A percentile compares a stretch with the other conserved stretches of the same genome.
Conservation (phyloP, 257 asterid genomes). For the Rhazya stricta region DNA sequence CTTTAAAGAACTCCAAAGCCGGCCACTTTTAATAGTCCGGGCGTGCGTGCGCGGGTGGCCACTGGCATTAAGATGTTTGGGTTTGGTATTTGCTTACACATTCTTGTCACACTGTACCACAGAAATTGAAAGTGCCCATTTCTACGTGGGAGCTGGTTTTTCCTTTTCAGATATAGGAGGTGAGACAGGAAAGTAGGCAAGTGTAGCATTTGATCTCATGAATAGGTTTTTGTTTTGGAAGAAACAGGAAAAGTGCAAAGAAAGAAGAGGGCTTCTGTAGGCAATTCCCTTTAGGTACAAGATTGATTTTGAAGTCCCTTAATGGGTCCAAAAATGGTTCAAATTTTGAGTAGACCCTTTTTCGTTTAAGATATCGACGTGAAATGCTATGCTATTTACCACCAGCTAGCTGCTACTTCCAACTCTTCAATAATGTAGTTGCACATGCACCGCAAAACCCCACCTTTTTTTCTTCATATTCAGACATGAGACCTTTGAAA, state of each 20-base stretch:
- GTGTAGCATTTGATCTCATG: neutral
- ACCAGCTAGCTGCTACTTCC: slow-evolving; percentile 2
- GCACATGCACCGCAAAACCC: slow-evolving; percentile 17
- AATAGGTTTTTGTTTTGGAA: too few species aligned
- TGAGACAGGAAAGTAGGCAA: neutral
- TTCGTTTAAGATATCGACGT: slow-evolving; percentile 1
- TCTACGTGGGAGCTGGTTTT: neutral
- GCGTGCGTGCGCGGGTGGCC: neutral
- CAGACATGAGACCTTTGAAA: slow-evolving; percentile 4
- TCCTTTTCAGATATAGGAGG: neutral
- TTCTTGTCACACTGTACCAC: neutral
- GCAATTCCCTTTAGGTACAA: neutral
- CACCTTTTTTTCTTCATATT: neutral
- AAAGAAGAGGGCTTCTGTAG: neutral
- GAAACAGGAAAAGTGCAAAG: neutral
- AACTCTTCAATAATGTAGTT: neutral
- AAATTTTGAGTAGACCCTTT: neutral
- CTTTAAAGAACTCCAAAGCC: too few species aligned
- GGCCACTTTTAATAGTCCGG: neutral
- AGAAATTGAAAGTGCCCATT: neutral
- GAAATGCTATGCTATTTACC: slow-evolving; percentile 7
- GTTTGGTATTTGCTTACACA: neutral
- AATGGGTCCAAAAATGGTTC: slow-evolving; percentile 5
- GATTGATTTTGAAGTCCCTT: neutral
- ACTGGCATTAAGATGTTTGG: neutral